Conservation (phyloP, 2,329 filamentous ascomycete genomes). For the Cordyceps pruinosa region DNA sequence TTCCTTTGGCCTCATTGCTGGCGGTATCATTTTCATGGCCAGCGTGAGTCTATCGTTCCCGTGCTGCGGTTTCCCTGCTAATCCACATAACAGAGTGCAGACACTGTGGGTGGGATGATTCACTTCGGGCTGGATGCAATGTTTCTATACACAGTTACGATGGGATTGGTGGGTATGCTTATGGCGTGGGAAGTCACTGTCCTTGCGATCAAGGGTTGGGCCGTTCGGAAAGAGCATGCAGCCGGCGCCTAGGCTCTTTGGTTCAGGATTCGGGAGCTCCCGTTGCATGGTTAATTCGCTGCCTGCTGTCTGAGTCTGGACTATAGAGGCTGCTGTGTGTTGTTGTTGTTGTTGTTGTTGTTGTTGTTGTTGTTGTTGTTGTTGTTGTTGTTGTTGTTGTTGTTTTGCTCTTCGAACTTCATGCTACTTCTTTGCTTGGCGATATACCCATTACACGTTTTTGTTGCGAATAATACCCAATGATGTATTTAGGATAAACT, state of each 20-base stretch:
- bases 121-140: slow-evolving; percentile 75
- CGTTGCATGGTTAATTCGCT: too few species aligned
- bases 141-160: slow-evolving; percentile 85
- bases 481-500: too few species aligned
- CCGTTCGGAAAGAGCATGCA: slow-evolving; percentile 41
- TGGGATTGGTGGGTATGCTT: slow-evolving; percentile 73
- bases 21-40: slow-evolving; percentile 87
- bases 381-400: too few species aligned
- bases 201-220: slow-evolving; percentile 85
- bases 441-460: too few species aligned
- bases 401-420: too few species aligned
- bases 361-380: too few species aligned
- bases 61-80: slow-evolving; percentile 11
- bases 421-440: too few species aligned
- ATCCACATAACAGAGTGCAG: slow-evolving; percentile 50
- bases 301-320: too few species aligned
- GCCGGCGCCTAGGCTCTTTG: neutral
- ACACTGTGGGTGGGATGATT: slow-evolving; percentile 72
- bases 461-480: too few species aligned
- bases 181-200: slow-evolving; percentile 79
- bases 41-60: slow-evolving; percentile 53
- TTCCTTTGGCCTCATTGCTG: slow-evolving; percentile 78
- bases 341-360: too few species aligned
- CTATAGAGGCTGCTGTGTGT: too few species aligned
- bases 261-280: neutral